phyloP scores from a whole-genome alignment of 2,329 filamentous ascomycete genomes.

The Dothideomycetes sp. region DNA sequence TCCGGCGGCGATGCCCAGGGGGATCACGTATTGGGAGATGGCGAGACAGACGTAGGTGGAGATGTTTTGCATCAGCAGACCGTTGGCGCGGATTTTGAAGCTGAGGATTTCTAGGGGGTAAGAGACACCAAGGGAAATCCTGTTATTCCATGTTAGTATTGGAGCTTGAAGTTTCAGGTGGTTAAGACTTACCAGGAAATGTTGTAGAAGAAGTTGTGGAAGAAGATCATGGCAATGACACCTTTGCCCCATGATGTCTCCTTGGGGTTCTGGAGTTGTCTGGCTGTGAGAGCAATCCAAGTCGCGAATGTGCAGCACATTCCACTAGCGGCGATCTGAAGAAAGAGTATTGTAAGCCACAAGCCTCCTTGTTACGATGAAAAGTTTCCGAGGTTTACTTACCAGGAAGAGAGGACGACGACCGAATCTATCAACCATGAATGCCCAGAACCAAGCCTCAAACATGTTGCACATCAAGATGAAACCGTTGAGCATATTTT shows the following conservation, averaged over 20 bases:
- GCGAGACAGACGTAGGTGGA: constrained; percentile 37
- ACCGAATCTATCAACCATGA: constrained; percentile 4
- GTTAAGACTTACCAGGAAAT: neutral
- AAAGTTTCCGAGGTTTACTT: neutral
- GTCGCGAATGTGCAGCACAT: constrained; percentile 3
- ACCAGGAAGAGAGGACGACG: constrained; percentile 9
- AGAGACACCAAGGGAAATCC: neutral
- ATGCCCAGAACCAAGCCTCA: neutral
- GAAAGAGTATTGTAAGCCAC: neutral
- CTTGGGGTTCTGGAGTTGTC: constrained; percentile 2
- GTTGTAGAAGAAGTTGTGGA: constrained; percentile 10
- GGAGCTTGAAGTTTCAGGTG: neutral
- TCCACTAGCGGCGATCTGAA: neutral
- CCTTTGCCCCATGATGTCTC: constrained; percentile 8
- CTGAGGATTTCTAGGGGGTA: constrained; percentile 44
- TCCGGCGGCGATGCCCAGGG: constrained; percentile 21
- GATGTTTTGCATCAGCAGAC: constrained; percentile 33
- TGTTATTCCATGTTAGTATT: neutral
- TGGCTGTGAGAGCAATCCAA: constrained; percentile 6
- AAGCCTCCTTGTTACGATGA: too few species aligned
- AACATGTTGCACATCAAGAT: neutral
- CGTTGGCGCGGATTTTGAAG: constrained; percentile 42
- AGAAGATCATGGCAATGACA: constrained; percentile 17
- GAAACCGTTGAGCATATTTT: constrained; percentile 21
- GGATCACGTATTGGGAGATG: constrained; percentile 30